Conservation (phyloP, 306 rosid genomes). For the Vigna angularis region DNA sequence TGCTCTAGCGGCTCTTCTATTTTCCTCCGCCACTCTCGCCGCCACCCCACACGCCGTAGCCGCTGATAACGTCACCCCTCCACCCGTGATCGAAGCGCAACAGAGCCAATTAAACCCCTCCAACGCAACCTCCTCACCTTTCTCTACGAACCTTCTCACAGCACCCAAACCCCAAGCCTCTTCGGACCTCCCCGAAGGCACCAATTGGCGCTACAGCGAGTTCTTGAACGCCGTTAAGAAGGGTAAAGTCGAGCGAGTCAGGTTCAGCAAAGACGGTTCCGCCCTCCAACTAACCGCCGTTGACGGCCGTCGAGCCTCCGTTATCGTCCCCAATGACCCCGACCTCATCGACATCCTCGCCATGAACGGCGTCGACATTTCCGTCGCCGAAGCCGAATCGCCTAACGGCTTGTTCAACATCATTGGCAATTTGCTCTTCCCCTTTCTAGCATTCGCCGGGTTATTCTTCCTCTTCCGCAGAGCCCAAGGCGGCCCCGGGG, state of each 20-base stretch:
- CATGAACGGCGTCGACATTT: conserved; percentile 94
- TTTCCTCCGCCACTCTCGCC: conserved; percentile 54
- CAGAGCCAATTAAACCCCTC: conserved; percentile 49
- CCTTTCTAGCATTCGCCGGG: conserved; percentile 89
- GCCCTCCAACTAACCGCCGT: conserved; percentile 85
- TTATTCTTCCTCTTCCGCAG: conserved; percentile 87
- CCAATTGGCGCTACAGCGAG: conserved; percentile 96
- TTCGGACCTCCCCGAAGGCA: conserved; percentile 89
- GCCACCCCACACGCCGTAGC: conserved; percentile 67
- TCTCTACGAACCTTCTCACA: conserved; percentile 69
- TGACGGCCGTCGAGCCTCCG: conserved; percentile 92
- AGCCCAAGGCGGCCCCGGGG: conserved; percentile 90
- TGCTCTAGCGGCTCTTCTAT: conserved; percentile 69
- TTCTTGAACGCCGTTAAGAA: conserved; percentile 92
- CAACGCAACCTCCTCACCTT: conserved; percentile 56
- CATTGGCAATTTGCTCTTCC: conserved; percentile 84
- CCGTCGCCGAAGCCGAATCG: conserved; percentile 87
- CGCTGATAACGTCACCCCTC: conserved; percentile 55
- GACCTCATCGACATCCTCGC: conserved; percentile 95
- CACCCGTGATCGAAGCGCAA: conserved; percentile 67
- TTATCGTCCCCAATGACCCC: conserved; percentile 92
- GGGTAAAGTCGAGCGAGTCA: conserved; percentile 91
- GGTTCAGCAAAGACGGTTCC: conserved; percentile 93
- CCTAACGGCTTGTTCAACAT: conserved; percentile 76
- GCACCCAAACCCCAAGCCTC: conserved; percentile 84